Evolutionary conservation across 2,329 filamentous ascomycete genomes (phyloP), one percentile per base, ranked within the genome.

Genomic region (Penicillium sclerotiorum): DNA sequence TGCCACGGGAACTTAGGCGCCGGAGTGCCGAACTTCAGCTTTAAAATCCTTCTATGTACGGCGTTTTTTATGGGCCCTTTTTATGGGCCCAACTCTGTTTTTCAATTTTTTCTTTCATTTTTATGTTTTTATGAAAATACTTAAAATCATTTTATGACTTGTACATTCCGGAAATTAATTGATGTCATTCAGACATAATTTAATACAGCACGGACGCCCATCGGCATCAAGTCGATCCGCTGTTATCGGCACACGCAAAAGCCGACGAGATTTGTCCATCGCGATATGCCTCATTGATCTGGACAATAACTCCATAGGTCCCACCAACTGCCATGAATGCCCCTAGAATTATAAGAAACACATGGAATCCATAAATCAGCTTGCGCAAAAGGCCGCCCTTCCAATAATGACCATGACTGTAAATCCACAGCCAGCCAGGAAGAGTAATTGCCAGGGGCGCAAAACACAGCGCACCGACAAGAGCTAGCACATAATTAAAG

Each of bases 351-450:
- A 79, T 70, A 47, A 80, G 55, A 0, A 74, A 49, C 6, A 69
- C 60, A 58, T 80, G 76, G 7, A 76, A 60, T 35, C 58, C 62
- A 51, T 73, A 80, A 17, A 70, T 55, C 1, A 62, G 47, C 59
- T 72, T 72, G 52, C 72, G 67, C 45, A 55, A 43, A 1, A 61
- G 6, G 1, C 45, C 65, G 0, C 76, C 75, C 25, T 59, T 70
- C 52, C 66, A 64, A 58, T 76, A 77, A 21, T 71, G 49, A 6
- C 59, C 55, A 51, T 80, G 73, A 47, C 80, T 78, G 55, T 78
- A 73, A 3, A 81, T 56, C 79, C 79, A 82, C 3, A 82, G 53
- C 68, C 70, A 77, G 0, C 74, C 78, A 0, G 77, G 78, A 4
- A 81, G 59, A 1, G 67, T 67, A 15, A 82, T 69, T 2, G 75